phyloP scores from a whole-genome alignment of 2,329 filamentous ascomycete species.

The Alternaria brassicae region DNA sequence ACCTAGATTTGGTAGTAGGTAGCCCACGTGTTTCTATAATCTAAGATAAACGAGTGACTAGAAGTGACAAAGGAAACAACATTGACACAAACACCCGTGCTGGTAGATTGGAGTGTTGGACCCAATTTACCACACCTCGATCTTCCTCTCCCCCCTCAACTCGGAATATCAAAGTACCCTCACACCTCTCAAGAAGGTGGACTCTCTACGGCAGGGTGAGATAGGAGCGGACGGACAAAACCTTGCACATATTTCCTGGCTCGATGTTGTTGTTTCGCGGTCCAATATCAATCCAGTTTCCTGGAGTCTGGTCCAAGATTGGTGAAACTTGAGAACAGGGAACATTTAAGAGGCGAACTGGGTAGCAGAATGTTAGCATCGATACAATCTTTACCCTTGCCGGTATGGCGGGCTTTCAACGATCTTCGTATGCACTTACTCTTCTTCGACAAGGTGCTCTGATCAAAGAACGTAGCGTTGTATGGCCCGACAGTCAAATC shows the following conservation, averaged over 20 bases:
- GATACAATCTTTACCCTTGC: too few species aligned
- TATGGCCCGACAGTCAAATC: not conserved
- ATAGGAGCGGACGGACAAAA: not conserved
- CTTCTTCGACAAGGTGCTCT: not conserved
- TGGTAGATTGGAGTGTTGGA: not conserved
- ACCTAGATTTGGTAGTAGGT: not conserved
- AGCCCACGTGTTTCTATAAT: not conserved
- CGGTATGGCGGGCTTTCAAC: too few species aligned
- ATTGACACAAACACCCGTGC: not conserved
- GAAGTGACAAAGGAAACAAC: not conserved
- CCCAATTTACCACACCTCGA: not conserved
- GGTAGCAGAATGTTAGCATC: not conserved
- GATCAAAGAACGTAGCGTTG: not conserved
- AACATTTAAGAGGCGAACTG: not conserved
- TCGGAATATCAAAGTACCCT: too few species aligned
- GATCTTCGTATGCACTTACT: not conserved
- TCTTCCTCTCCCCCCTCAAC: not conserved
- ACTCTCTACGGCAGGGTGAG: not conserved
- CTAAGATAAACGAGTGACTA: not conserved
- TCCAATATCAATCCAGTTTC: not conserved
- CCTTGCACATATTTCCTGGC: not conserved
- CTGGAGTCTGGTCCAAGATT: not conserved
- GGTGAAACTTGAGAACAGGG: not conserved
- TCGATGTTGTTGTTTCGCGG: not conserved
- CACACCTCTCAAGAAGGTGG: not conserved